Base-by-base conservation (phyloP, 1,284 basidiomycete genomes). In the Polyporus tsugae region DNA sequence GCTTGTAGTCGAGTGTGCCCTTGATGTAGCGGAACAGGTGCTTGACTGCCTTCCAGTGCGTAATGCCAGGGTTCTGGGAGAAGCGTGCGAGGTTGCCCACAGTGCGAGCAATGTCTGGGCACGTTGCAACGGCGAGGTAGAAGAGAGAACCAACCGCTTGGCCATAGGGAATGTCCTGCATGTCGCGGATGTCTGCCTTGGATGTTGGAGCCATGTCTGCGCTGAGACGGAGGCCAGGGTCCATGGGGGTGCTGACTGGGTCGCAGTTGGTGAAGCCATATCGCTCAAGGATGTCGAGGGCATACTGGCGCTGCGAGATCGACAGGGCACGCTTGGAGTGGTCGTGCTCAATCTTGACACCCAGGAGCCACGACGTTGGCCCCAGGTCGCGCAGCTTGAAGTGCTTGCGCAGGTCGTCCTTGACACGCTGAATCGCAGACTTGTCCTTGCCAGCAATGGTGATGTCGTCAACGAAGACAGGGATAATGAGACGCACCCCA, bases 1-100 rank as follows among this genome's bases (percentile, higher is more conserved):
- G 44, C 44, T 46, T 46, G 44, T 55, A 55, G 52, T 65, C 57
- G 11, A 52, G 33, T 55, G 57, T 65, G 36, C 70, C 73, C 46
- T 72, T 71, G 62, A 77, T 53, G 71, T 77, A 79, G 6, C 69
- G 67, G n/a, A 75, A 49, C 59, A 74, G 36, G 39, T 67, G 73
- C 33, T 72, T 63, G 42, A 72, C 67, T 29, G 73, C 73, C 6
- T 68, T 59, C 70, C 72, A 75, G 66, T 78, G 76, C 15, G 36
- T 13, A 17, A 38, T n/a, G 17, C 64, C 64, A 0, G 77, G 69
- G 55, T 71, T 66, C 36, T 61, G n/a, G 0, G 41, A 61, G 41
- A 63, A 72, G 6, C 58, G 62, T 15, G 60, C 58, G 15, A 72
- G 70, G 57, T 55, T 62, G 38, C 25, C 35, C 22, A 68, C 64